phyloP scores from a whole-genome alignment of 129 eudicot genomes.

The Tagetes patula region DNA sequence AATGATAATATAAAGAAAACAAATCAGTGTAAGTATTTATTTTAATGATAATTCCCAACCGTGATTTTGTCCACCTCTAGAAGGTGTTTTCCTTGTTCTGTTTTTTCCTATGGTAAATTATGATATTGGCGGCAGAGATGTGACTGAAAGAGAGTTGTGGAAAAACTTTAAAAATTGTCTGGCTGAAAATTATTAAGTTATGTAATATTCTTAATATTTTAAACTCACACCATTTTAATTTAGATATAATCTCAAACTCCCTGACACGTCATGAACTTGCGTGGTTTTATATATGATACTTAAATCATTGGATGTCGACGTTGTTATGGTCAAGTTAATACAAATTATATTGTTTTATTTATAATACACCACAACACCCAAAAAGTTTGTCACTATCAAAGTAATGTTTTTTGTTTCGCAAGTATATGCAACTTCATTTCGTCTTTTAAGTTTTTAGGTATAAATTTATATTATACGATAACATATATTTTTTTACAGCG shows the following conservation, averaged over 20 bases:
- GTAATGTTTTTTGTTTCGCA: not conserved
- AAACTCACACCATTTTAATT: not conserved
- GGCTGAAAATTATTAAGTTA: not conserved
- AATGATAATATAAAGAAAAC: no score
- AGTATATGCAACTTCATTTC: no score
- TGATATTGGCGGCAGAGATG: not conserved
- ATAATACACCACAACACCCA: constrained; percentile 20
- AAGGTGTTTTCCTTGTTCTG: not conserved
- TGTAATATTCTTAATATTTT: not conserved
- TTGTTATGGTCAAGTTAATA: constrained; percentile 30
- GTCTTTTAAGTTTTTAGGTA: no score
- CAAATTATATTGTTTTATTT: constrained; percentile 22
- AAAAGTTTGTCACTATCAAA: constrained; percentile 21
- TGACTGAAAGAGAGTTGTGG: not conserved
- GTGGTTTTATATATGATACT: constrained; percentile 10
- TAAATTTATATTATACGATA: no score
- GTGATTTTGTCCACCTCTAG: constrained; percentile 15
- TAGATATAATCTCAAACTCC: not conserved
- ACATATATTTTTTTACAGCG: no score
- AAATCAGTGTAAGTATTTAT: no score
- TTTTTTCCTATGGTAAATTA: not conserved
- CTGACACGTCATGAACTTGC: not conserved
- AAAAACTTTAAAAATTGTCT: not conserved
- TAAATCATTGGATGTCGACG: constrained; percentile 19
- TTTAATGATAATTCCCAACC: not conserved